phyloP scores from a whole-genome alignment of 805 yeast genomes.

The Hanseniaspora valbyensis region DNA sequence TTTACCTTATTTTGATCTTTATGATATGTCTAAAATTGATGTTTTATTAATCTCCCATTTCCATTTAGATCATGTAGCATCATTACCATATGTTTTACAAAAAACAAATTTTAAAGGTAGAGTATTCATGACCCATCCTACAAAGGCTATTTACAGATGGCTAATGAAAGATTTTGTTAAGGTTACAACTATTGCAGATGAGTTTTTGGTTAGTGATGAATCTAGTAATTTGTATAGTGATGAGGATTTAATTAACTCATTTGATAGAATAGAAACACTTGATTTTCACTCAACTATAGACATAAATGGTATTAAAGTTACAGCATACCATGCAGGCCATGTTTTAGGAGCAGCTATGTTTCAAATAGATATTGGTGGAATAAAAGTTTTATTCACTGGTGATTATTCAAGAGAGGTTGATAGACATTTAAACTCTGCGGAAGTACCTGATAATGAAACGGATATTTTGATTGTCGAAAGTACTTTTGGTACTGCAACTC shows the following conservation, averaged over 20 bases:
- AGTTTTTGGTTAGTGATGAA: constrained; percentile 29
- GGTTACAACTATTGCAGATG: constrained; percentile 55
- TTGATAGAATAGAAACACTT: constrained; percentile 82
- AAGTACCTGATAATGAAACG: constrained; percentile 77
- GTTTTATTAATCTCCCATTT: constrained; percentile 82
- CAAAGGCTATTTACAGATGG: constrained; percentile 97
- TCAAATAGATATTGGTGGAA: constrained; percentile 85
- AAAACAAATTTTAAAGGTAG: constrained; percentile 90
- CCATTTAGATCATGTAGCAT: constrained; percentile 96
- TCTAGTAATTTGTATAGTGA: constrained; percentile 65
- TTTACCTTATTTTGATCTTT: constrained; percentile 90
- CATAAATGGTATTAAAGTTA: constrained; percentile 85
- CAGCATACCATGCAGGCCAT: constrained; percentile 99
- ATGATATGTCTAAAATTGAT: constrained; percentile 79
- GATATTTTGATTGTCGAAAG: constrained; percentile 89
- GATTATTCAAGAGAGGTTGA: constrained; percentile 94
- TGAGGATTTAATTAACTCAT: constrained; percentile 77
- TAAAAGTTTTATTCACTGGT: constrained; percentile 83
- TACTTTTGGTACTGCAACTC: constrained; percentile 96
- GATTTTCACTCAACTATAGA: constrained; percentile 94
- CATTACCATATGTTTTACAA: constrained; percentile 95
- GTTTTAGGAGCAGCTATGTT: constrained; percentile 98
- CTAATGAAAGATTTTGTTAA: constrained; percentile 84
- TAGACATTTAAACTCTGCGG: constrained; percentile 90
- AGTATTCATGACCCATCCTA: constrained; percentile 98